These are phyloP conservation scores for Ascochyta lentis DNA, from an alignment of 2,329 filamentous ascomycete genomes.

Conservation along the genomic window DNA sequence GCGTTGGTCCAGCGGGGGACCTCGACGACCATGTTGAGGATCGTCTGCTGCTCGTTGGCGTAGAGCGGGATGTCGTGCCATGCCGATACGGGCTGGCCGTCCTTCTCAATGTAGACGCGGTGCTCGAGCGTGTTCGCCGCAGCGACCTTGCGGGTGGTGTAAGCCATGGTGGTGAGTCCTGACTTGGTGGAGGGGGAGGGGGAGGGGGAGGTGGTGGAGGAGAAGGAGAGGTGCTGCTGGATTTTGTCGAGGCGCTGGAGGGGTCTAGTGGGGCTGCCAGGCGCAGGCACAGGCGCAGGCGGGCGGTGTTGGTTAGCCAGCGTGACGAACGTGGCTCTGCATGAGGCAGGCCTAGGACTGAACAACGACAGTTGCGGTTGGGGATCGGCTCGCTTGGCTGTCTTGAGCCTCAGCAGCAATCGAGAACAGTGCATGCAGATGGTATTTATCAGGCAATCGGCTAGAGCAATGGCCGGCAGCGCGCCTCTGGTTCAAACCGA, in stretches of 20 bases:
- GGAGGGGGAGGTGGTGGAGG: constrained; percentile 28
- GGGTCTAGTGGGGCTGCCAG: constrained; percentile 49
- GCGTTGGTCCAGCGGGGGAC: constrained; percentile 99
- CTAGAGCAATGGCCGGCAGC: constrained; percentile 22
- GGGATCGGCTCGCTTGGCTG: constrained; percentile 27
- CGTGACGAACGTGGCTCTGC: constrained; percentile 49
- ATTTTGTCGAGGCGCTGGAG: constrained; percentile 50
- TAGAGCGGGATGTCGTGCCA: constrained; percentile 99
- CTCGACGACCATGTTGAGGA: constrained; percentile 99
- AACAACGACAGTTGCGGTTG: constrained; percentile 26
- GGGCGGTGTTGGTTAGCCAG: constrained; percentile 48
- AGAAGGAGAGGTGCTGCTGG: constrained; percentile 49
- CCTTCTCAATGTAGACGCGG: constrained; percentile 97
- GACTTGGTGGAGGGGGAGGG: constrained; percentile 33
- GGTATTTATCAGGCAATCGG: constrained; percentile 19
- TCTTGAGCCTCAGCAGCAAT: constrained; percentile 32
- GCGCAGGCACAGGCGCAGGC: constrained; percentile 35
- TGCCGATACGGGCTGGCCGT: constrained; percentile 90
- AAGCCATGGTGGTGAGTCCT: constrained; percentile 62
- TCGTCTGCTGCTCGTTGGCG: constrained; percentile 92
- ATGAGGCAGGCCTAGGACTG: constrained; percentile 38
- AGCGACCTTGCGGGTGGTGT: constrained; percentile 84
- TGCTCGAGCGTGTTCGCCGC: constrained; percentile 94
- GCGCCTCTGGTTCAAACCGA: constrained; percentile 31
- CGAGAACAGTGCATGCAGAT: constrained; percentile 35